Evolutionary conservation across 2,329 filamentous ascomycete genomes (phyloP), one percentile per base, ranked within the genome.

Genomic region (Epichloe coenophiala): DNA sequence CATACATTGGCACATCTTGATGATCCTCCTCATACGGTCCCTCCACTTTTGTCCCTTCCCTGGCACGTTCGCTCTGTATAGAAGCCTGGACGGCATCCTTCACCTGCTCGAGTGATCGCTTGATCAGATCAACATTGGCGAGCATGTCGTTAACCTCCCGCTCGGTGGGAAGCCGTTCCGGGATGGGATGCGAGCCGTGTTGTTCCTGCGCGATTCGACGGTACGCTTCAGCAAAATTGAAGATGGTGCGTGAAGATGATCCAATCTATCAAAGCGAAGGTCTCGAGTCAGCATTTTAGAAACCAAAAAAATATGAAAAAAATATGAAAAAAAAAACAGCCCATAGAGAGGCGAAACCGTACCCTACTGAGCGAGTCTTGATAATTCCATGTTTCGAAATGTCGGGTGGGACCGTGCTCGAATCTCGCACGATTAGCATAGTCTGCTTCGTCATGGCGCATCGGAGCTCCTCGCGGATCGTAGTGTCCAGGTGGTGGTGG

Each of bases 1-100:
- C 72, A 56, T 81, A 83, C 68, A 81, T 79, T 54, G 76, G 72
- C 21, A 75, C 69, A 51, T 88, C 84, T 27, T 84, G 73, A 35
- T 48, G 49, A 31, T 81, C 77, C 38, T 80, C 77, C 36, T 78
- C 73, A 45, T 71, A 73, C 2, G 71, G 59, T 1, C 68, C 69
- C 59, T 77, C 77, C 54, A 69, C 66, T 48, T 74, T 71, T 51
- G 65, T 68, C 27, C 65, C 69, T 53, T 78, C 74, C 17, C 78
- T 65, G 37, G 71, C 70, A 48, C 72, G 70, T 57, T 77, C 77
- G 56, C 65, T 77, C 62, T 71, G 72, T 36, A 74, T 68, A 51
- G 70, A 77, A 17, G 70, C 73, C 63, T 71, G 77, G 36, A 77
- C 71, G 23, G 75, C 65, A 52, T 76, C 72, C 31, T 75, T 70